A percentile compares a stretch with the other conserved stretches of the same genome.
phyloP scores from a whole-genome alignment of 139 green algal genomes.

The Klebsormidium nitens region DNA sequence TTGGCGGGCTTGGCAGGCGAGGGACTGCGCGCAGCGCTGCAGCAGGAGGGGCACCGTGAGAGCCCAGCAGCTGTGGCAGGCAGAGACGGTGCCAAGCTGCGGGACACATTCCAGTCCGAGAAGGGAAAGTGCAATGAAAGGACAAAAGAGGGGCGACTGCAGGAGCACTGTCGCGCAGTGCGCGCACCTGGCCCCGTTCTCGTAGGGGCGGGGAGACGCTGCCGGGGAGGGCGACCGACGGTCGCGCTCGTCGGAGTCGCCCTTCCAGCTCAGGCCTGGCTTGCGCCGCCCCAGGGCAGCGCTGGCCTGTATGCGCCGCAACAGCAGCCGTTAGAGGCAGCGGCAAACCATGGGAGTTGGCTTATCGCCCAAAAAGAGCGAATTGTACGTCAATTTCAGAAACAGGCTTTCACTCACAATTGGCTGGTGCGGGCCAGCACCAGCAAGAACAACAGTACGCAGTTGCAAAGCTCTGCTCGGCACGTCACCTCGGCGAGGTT shows the following conservation, averaged over 20 bases:
- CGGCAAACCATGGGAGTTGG: too few species aligned
- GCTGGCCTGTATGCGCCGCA: background rate
- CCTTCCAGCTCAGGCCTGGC: too few species aligned
- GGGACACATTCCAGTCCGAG: background rate
- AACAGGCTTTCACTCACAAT: too few species aligned
- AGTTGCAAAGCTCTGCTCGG: background rate
- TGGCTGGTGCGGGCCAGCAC: background rate
- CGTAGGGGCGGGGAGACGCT: too few species aligned
- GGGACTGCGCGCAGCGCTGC: background rate
- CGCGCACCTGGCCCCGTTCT: too few species aligned
- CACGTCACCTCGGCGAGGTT: slow-evolving; percentile 14
- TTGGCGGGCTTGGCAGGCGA: background rate
- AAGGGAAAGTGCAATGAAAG: background rate
- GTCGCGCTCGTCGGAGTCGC: too few species aligned
- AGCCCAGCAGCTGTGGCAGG: background rate
- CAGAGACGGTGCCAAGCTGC: background rate
- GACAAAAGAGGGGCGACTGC: background rate
- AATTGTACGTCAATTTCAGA: background rate
- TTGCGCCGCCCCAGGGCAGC: too few species aligned
- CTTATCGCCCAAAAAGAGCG: background rate
- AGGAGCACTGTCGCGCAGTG: background rate
- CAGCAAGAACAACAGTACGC: background rate
- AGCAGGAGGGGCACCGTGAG: background rate
- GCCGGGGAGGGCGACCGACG: too few species aligned
- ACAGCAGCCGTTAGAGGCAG: background rate